Base-by-base conservation (phyloP, 1,284 basidiomycete genomes). In the Athelia psychrophila region DNA sequence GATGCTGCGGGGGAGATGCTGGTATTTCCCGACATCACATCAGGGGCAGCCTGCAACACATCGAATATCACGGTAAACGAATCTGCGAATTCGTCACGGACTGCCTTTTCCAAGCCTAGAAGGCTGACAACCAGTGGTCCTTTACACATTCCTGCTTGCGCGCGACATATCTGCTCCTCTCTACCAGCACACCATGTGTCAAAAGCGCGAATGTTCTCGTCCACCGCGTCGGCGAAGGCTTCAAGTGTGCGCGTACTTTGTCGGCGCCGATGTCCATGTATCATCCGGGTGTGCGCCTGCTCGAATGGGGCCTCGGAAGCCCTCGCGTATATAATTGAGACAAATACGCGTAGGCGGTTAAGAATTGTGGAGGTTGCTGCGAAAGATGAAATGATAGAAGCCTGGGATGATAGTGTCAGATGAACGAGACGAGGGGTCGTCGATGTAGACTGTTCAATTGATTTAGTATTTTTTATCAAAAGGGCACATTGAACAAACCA, bases 161-260 rank as follows among this genome's bases (percentile, higher is more conserved):
- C 79, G 19, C 71, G 69, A 58, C 80, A 81, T 44, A 93, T 84
- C 0, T 71, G 70, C 55, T 85, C 80, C 67, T 95, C 92, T 46
- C 74, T 75, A 2, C 68, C 66, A 0, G 90, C 81, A 56, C 89
- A 86, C 90, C 90, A 94, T 3, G 58, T 59, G 52, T 88, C 79
- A 52, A 92, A 81, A 0, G 58, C 56, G 16, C 74, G 73, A 3
- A 93, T 66, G 51, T 88, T 78, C 8, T 65, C 55, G 46, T 84
- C 82, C 44, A 92, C 69, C 0, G 88, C 88, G 53, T 91, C 89
- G 0, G 86, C 81, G 62, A 93, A 93, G 0, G 93, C 92, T 62
- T 93, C 88, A 13, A 86, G 69, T 0, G 90, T 93, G 38, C 79
- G 80, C 2, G 81, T 83, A 12, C 51, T 62, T 38, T 56, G 42